These are phyloP conservation scores for Hydnum rufescens DNA, from an alignment of 768 basidiomycete genomes.

Conservation along the genomic window DNA sequence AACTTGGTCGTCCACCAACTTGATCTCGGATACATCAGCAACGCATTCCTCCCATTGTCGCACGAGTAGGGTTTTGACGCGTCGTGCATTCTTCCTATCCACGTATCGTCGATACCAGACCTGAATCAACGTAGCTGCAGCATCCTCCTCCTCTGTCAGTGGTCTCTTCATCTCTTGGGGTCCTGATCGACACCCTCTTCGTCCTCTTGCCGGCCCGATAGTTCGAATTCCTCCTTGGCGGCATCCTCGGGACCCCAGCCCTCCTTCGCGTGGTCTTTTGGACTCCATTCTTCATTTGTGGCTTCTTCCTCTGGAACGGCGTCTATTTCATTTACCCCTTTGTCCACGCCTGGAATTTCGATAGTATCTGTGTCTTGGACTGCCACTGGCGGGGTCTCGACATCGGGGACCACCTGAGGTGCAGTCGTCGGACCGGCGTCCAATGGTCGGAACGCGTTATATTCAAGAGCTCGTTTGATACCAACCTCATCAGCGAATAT, in stretches of 20 bases:
- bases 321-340: background rate
- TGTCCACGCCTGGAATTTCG: too few species aligned
- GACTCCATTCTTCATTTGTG: background rate
- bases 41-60: background rate
- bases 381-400: background rate
- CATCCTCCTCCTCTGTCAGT: too few species aligned
- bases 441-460: background rate
- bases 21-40: background rate
- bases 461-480: too few species aligned
- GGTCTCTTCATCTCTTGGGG: too few species aligned
- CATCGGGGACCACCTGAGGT: background rate
- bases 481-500: too few species aligned
- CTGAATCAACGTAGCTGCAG: background rate
- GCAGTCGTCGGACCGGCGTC: background rate
- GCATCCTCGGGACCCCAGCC: background rate
- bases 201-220: too few species aligned
- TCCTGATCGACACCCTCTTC: too few species aligned
- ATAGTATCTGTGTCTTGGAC: too few species aligned
- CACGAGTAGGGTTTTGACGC: background rate
- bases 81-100: background rate
- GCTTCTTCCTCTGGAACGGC: background rate
- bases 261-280: background rate
- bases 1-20: background rate
- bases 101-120: background rate
- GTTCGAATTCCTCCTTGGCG: too few species aligned